phyloP scores from a whole-genome alignment of 148 eudicot genomes.

The Agrostemma githago region DNA sequence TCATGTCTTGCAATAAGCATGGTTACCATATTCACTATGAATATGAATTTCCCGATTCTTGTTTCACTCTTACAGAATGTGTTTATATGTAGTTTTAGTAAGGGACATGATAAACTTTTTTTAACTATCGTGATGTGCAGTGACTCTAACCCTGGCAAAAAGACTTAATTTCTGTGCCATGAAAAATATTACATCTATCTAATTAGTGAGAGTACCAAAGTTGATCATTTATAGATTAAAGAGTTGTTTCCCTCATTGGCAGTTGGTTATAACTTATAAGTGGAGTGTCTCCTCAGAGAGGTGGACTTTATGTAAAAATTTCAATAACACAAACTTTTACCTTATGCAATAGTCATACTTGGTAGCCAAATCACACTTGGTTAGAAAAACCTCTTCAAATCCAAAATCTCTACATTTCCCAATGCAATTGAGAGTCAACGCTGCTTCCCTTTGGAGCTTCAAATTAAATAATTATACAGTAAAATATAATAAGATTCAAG shows the following conservation, averaged over 20 bases:
- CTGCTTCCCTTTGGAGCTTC: slow-evolving; percentile 81
- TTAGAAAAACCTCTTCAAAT: slow-evolving; percentile 77
- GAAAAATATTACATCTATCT: not conserved
- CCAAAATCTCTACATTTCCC: slow-evolving; percentile 67
- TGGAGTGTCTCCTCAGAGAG: not conserved
- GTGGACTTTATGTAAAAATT: not conserved
- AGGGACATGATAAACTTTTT: too few species aligned
- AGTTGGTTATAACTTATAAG: not conserved
- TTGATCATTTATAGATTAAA: not conserved
- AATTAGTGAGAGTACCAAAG: not conserved
- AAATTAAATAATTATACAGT: slow-evolving; percentile 9
- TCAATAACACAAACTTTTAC: slow-evolving; percentile 26
- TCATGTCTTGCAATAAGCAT: not conserved
- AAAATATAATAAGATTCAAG: not conserved
- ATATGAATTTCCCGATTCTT: too few species aligned
- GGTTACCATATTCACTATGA: too few species aligned
- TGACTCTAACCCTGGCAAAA: too few species aligned
- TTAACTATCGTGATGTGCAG: too few species aligned
- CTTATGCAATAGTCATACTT: slow-evolving; percentile 83
- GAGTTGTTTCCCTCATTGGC: not conserved
- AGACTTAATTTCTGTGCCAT: not conserved
- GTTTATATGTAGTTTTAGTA: too few species aligned
- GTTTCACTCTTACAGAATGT: too few species aligned
- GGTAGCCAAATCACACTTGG: slow-evolving; percentile 71
- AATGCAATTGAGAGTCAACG: slow-evolving; percentile 51